Conservation (phyloP, 139 green algal genomes). For the Yamagishiella unicocca region DNA sequence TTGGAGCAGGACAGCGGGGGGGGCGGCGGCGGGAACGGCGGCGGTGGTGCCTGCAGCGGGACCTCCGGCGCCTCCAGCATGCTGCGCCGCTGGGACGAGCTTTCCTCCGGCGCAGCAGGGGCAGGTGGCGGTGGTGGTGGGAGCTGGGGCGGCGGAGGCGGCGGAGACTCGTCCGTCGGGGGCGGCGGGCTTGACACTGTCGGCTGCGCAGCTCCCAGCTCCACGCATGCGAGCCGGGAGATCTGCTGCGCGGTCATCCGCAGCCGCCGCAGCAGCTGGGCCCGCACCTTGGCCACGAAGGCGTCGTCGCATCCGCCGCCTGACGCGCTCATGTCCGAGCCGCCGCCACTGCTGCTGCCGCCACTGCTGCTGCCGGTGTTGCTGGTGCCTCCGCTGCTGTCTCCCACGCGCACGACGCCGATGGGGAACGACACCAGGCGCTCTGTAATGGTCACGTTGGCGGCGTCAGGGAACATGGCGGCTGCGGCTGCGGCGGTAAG, state of each 20-base stretch:
- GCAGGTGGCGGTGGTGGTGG: no score
- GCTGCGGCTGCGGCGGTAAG: not conserved
- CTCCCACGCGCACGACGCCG: not conserved
- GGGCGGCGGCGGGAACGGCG: not conserved
- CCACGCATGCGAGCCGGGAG: not conserved
- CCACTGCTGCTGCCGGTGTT: no score
- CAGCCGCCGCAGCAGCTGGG: not conserved
- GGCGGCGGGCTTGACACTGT: not conserved
- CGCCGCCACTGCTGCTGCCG: no score
- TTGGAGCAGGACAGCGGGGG: not conserved
- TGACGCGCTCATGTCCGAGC: no score
- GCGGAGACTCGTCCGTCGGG: not conserved
- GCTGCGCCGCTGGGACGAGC: not conserved
- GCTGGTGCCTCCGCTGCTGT: no score
- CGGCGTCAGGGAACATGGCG: conserved; percentile 12
- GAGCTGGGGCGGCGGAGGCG: not conserved
- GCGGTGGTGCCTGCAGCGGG: not conserved
- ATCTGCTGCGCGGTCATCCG: not conserved
- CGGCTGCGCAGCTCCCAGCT: no score
- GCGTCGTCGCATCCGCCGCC: conserved; percentile 4
- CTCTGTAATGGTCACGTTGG: conserved; percentile 9
- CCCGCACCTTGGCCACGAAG: not conserved
- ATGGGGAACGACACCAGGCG: conserved; percentile 5
- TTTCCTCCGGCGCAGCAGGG: not conserved
- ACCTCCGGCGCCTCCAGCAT: not conserved